Evolutionary conservation across 345 rosid genomes (phyloP).

Genomic region (Populus tremula): DNA sequence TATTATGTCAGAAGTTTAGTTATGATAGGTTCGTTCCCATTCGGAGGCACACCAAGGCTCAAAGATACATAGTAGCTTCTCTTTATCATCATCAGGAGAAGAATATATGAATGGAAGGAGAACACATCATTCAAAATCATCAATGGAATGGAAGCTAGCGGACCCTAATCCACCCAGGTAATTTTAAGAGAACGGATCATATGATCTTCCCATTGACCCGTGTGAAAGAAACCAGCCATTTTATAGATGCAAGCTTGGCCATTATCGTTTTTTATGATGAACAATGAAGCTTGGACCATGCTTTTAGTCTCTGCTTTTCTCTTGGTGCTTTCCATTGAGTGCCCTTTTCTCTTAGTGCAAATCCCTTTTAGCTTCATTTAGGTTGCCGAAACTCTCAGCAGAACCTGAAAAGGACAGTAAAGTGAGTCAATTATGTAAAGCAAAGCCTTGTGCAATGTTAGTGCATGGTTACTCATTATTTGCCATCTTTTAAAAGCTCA

Average conservation of each 20-base stretch:
- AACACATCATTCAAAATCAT: not conserved
- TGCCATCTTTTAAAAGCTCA: not conserved
- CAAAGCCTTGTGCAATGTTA: not conserved
- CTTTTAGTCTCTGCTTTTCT: not conserved
- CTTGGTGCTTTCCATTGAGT: not conserved
- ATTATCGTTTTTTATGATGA: not conserved
- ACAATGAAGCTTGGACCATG: not conserved
- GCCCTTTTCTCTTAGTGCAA: not conserved
- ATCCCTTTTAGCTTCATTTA: not conserved
- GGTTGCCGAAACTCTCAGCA: not conserved
- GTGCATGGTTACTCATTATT: not conserved
- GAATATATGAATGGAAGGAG: constrained; percentile 7
- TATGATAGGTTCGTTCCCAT: not conserved
- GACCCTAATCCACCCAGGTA: not conserved
- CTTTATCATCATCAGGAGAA: not conserved
- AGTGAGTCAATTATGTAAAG: not conserved
- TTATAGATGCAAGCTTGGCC: not conserved
- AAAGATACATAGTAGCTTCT: not conserved
- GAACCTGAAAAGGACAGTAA: not conserved
- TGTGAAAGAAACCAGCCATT: constrained; percentile 2
- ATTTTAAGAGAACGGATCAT: not conserved
- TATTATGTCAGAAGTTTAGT: not conserved
- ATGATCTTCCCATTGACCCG: not conserved
- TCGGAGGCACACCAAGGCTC: not conserved
- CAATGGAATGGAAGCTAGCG: not conserved